Base-by-base conservation (phyloP, 2,329 filamentous ascomycete genomes). In the Aspergillus pseudoterreus region DNA sequence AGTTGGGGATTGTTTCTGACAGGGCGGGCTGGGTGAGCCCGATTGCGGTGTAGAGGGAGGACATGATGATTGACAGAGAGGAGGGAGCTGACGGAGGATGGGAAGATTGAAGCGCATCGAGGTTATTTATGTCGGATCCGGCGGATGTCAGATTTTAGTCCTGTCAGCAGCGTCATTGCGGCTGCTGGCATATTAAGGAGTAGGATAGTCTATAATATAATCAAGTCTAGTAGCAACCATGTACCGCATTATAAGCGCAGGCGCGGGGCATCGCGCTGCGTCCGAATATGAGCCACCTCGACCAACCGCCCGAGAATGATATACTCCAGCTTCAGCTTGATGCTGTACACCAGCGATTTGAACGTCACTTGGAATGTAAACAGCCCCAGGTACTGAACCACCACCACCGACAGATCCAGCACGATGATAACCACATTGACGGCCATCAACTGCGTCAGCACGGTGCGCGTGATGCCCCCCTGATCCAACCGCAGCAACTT, bases 281-380 rank as follows among this genome's bases (percentile, higher is more conserved):
- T 43, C 11, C 53, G 47, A 8, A 53, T 50, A 22, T 47, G 49
- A 22, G 58, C 52, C 9, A 60, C 47, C 19, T 53, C 61, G 6
- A 76, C 68, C 41, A 76, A 49, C 51, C 73, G 66, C 3, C 72
- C 69, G 11, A 77, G 61, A 21, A 77, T 71, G 2, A 73, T 71
- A 52, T 76, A 76, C 56, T 77, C 75, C 15, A 77, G 65, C 55
- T 77, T 77, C 49, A 77, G 59, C 56, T 77, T 77, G 59, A 77
- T 63, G 53, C 74, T 76, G 60, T 77, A 77, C 24, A 75, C 65
- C 45, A 73, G 61, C 14, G 69, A 69, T 58, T 77, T 77, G 14
- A 75, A 60, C 9, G 68, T 71, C 12, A 74, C 73, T 53, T 77
- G 74, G 33, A 76, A 63, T 19, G 71, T 65, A 48, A 74, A 75